Evolutionary conservation across 1,139 yeast genomes (phyloP), one percentile per base, ranked within the genome.

Genomic region (Pichia sp.): DNA sequence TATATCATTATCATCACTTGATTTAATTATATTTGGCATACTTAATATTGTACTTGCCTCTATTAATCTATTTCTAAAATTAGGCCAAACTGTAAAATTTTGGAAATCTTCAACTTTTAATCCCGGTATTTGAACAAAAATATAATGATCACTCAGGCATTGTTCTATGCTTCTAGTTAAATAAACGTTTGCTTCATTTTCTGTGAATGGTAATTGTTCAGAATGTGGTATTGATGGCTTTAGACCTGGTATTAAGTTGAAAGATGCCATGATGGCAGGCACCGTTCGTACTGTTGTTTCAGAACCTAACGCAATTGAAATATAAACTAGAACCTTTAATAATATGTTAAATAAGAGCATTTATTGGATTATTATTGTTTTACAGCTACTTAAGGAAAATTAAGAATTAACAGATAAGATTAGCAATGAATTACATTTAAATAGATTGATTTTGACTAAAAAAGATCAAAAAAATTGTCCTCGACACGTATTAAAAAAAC

Each of bases 91-190:
- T 4, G 72, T 70, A 44, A 66, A 66, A 41, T 70, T 69, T 29
- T 70, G 69, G 51, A 87, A 69, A 64, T 87, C 95, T n/a, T 67
- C 66, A 45, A 74, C 67, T 2, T 65, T 65, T 47, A 87, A 64
- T 0, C 94, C 94, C 0, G 95, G 95, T 42, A 79, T 79, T 58
- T 85, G 78, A 1, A 86, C 71, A 18, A 87, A 65, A 2, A 88
- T 59, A 57, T 83, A 85, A 0, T 83, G 85, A 61, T 86, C 86
- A 0, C 90, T 78, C 1, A 81, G 68, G 60, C 96, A 88, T 40
- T 74, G 72, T 3, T 80, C 78, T 11, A 82, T 66, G 38, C 79
- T 63, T 48, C 75, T 70, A 46, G 74, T 71, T 18, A 81, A 60
- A 51, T 81, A 61, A 42, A 70, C 71, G 35, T 74, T 70, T 10